Conservation (phyloP, 441 rosid genomes). For the Lepidium campestre region DNA sequence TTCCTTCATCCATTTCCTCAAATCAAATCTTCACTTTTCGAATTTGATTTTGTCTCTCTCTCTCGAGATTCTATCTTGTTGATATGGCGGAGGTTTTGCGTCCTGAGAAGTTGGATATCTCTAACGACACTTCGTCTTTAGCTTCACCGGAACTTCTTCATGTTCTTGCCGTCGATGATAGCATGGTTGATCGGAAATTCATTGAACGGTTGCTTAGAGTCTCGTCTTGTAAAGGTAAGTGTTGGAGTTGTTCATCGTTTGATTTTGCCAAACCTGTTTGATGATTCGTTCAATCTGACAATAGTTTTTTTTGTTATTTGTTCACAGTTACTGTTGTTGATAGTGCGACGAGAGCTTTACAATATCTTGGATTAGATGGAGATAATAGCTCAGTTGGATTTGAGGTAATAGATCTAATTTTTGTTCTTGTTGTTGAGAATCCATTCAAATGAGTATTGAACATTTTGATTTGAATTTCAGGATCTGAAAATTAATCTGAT, state of each 20-base stretch:
- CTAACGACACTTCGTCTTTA: slow-evolving; percentile 16
- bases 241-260: background rate
- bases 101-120: slow-evolving; percentile 18
- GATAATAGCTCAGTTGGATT: slow-evolving; percentile 34
- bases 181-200: slow-evolving; percentile 69
- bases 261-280: background rate
- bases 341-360: slow-evolving; percentile 76
- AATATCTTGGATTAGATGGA: slow-evolving; percentile 68
- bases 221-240: slow-evolving; percentile 59
- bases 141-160: slow-evolving; percentile 39
- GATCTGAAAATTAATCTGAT: slow-evolving; percentile 71
- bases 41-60: background rate
- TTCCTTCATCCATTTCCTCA: background rate
- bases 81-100: slow-evolving; percentile 24
- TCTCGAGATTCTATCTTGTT: background rate
- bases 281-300: slow-evolving; percentile 17
- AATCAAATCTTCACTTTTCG: too few species aligned
- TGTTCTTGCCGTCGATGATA: slow-evolving; percentile 87
- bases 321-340: slow-evolving; percentile 72
- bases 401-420: slow-evolving; percentile 25
- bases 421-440: background rate
- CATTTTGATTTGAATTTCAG: slow-evolving; percentile 27
- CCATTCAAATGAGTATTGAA: background rate
- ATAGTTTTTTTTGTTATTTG: background rate
- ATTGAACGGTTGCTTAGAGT: slow-evolving; percentile 71